These are phyloP conservation scores for Nakaseomyces glabratus DNA, from an alignment of 1,139 yeast species.

Conservation along the genomic window DNA sequence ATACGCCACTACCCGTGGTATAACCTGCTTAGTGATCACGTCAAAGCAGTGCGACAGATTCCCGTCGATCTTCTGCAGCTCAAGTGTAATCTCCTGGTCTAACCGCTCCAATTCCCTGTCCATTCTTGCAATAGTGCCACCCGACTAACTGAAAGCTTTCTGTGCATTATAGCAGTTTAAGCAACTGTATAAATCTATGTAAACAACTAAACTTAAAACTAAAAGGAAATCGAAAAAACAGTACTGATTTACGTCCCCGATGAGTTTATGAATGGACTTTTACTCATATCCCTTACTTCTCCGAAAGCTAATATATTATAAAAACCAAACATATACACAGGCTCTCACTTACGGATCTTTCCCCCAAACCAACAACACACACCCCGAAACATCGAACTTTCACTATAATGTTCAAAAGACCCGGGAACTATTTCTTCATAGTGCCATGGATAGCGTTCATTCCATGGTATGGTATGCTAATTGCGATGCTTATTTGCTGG, in stretches of 20 bases:
- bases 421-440: slow-evolving; percentile 34
- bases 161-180: too few species aligned
- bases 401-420: slow-evolving; percentile 12
- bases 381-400: not conserved
- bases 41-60: slow-evolving; percentile 28
- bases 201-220: too few species aligned
- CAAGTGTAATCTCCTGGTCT: slow-evolving; percentile 74
- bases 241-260: too few species aligned
- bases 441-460: slow-evolving; percentile 50
- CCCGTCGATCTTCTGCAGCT: slow-evolving; percentile 70
- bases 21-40: slow-evolving; percentile 27
- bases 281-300: too few species aligned
- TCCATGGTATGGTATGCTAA: slow-evolving; percentile 74
- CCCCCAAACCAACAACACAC: not conserved
- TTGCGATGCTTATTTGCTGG: slow-evolving; percentile 65
- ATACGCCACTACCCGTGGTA: slow-evolving; percentile 26
- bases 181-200: too few species aligned
- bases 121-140: too few species aligned
- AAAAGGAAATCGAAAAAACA: too few species aligned
- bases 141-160: too few species aligned
- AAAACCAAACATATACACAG: too few species aligned
- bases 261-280: too few species aligned
- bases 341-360: too few species aligned
- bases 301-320: too few species aligned
- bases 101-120: slow-evolving; percentile 43